Base-by-base conservation (phyloP, 2,329 filamentous ascomycete species). In the Ustilaginoidea virens region DNA sequence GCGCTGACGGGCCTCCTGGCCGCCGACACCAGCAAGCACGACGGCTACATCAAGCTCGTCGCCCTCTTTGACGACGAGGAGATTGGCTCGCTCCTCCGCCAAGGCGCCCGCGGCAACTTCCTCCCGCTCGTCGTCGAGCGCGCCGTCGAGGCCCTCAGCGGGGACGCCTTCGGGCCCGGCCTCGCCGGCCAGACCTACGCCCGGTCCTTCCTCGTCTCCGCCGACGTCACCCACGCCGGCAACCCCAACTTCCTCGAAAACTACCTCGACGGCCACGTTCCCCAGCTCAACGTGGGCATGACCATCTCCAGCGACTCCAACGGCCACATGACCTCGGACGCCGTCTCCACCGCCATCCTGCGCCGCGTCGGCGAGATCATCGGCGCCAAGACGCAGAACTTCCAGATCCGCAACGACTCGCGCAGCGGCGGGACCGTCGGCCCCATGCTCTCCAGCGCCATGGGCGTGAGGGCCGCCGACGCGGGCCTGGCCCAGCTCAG, bases 1-100 rank as follows among this genome's bases (percentile, higher is more conserved):
- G 87, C 90, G 6, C 66, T 94, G 29, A 75, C 86, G 52, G 86
- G 74, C 4, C 73, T 98, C 0, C 63, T 94, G 17, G 73, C 77
- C 28, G 72, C 76, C 12, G 30, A 34, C 30, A 60, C 69, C 9
- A 56, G 64, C 22, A 61, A 52, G 39, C 58, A 66, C 7, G 68
- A 77, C 35, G 67, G 74, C n/a, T 69, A 77, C 30, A 74, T 96
- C 53, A 92, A 92, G 56, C 64, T 94, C 31, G 81, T 90, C 20
- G 85, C 79, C n/a, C 75, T 94, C 43, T 96, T 96, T 46, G 90
- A 96, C 48, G 80, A 94, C 45, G 90, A 98, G 53, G 90, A 98
- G 53, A 92, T 98, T 36, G 90, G 90, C 35, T 92, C 80, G 16
- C 64, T 83, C 7, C 71, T 94, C 28, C 80, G 87, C 32, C 87